Evolutionary conservation across 805 yeast genomes (phyloP), one percentile per base, ranked within the genome.

Genomic region (Jamesozyma lodderae): DNA sequence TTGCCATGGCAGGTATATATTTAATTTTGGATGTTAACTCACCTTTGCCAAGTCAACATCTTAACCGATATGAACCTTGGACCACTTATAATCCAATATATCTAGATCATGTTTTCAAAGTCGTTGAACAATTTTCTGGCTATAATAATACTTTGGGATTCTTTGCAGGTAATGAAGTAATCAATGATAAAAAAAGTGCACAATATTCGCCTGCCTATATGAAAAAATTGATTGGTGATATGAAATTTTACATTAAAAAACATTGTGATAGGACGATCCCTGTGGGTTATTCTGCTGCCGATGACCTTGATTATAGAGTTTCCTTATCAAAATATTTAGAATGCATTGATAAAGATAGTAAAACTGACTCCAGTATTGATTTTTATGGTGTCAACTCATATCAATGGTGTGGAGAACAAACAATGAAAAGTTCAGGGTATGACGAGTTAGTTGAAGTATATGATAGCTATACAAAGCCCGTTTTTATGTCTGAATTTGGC

Each of bases 241-340:
- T 90, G 66, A 88, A 88, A 58, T 63, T 63, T 21, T 90, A 81
- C 55, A 77, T 85, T 43, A 55, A 63, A 7, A 50, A 56, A 20
- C 74, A 84, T 50, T 60, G 77, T 3, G 71, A 76, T 1, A 70
- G 98, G 39, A 52, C 53, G 11, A 73, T 90, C 14, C 97, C 97
- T 0, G 84, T 90, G 26, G 97, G 97, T 0, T 90, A 90, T 58
- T 86, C 96, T 0, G 96, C 97, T 0, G 97, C 96, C 1, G 97
- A 90, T 62, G 96, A 88, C 53, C 68, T 88, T 42, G 62, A 69
- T 36, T 88, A 74, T 60, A 69, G 97, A 51, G 72, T 74, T 7
- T 72, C 95, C 0, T 68, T 88, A 34, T 81, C 96, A 0, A 71
- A 76, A 41, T 90, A 83, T 55, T 69, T 90, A 40, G 90, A 81